phyloP scores from a whole-genome alignment of 306 rosid species.

The Quercus wislizeni region DNA sequence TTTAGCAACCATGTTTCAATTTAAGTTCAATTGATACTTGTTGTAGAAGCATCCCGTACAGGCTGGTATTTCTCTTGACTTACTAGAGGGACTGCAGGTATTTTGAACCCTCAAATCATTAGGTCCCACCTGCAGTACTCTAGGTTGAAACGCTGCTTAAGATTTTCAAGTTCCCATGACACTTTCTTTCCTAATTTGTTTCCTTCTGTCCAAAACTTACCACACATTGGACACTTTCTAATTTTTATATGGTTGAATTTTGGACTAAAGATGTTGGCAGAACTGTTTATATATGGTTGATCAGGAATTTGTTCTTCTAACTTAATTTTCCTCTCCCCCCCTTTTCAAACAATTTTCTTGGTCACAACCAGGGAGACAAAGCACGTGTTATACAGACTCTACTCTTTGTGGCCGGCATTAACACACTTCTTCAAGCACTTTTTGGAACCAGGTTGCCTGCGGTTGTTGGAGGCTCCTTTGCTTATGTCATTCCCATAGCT shows the following conservation, averaged over 20 bases:
- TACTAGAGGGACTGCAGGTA: neutral
- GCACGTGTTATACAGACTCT: slow-evolving; percentile 90
- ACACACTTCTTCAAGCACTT: slow-evolving; percentile 97
- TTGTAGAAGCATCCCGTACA: neutral
- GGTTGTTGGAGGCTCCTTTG: slow-evolving; percentile 94
- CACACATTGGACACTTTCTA: neutral
- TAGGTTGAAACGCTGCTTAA: neutral
- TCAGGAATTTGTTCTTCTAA: neutral
- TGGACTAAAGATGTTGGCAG: neutral
- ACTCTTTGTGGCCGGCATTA: slow-evolving; percentile 87
- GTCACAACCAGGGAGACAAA: slow-evolving; percentile 74
- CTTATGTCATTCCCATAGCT: slow-evolving; percentile 79
- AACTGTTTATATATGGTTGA: neutral
- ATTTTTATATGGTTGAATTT: neutral
- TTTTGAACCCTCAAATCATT: neutral
- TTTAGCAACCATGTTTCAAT: neutral
- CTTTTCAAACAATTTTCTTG: slow-evolving; percentile 16
- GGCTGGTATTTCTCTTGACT: neutral
- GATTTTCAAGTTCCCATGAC: no score
- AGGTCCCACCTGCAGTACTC: neutral
- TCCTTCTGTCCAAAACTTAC: neutral
- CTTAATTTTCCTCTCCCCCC: neutral
- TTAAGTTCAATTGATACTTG: neutral
- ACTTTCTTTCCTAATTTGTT: no score
- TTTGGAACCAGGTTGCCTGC: slow-evolving; percentile 95